A percentile compares a stretch with the other conserved stretches of the same genome.
Evolutionary conservation across 257 asterid genomes (phyloP).

Genomic region (Buddleja alternifolia): DNA sequence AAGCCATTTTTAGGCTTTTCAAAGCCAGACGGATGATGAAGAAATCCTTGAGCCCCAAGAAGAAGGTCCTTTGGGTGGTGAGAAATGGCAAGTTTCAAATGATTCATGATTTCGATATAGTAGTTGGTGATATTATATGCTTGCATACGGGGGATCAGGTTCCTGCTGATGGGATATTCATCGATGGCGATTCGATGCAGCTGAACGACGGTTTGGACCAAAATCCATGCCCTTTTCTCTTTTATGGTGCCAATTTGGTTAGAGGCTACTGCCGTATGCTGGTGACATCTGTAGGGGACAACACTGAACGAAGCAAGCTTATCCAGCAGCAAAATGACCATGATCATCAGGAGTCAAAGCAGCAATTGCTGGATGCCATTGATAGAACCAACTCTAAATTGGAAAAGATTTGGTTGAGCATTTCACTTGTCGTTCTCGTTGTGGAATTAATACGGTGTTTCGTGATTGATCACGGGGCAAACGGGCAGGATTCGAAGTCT

Average conservation of each 20-base stretch:
- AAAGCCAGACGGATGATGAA: slow-evolving; percentile 17
- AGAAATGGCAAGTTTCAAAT: slow-evolving; percentile 23
- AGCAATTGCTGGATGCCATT: slow-evolving; percentile 26
- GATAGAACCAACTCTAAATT: slow-evolving; percentile 33
- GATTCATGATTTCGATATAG: slow-evolving; percentile 36
- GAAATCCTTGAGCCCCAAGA: slow-evolving; percentile 12
- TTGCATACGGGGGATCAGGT: slow-evolving; percentile 36
- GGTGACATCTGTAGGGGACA: slow-evolving; percentile 47
- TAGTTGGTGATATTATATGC: slow-evolving; percentile 47
- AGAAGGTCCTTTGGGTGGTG: slow-evolving; percentile 23
- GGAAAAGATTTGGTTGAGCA: slow-evolving; percentile 42
- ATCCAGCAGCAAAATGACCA: slow-evolving; percentile 4
- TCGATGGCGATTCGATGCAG: slow-evolving; percentile 20
- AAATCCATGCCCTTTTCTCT: slow-evolving; percentile 15
- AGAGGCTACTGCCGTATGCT: slow-evolving; percentile 37
- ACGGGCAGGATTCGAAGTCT: slow-evolving; percentile 17
- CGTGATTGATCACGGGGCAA: slow-evolving; percentile 18
- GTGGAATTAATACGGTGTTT: slow-evolving; percentile 46
- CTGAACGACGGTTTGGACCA: slow-evolving; percentile 11
- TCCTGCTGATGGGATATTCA: slow-evolving; percentile 51
- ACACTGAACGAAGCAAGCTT: slow-evolving; percentile 42
- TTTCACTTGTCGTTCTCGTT: slow-evolving; percentile 35
- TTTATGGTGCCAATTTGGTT: slow-evolving; percentile 30
- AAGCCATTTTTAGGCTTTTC: slow-evolving; percentile 22
- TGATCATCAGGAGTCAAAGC: slow-evolving; percentile 14